Conservation (phyloP, 352 stramenopile species). For the Aphanomyces euteiches region DNA sequence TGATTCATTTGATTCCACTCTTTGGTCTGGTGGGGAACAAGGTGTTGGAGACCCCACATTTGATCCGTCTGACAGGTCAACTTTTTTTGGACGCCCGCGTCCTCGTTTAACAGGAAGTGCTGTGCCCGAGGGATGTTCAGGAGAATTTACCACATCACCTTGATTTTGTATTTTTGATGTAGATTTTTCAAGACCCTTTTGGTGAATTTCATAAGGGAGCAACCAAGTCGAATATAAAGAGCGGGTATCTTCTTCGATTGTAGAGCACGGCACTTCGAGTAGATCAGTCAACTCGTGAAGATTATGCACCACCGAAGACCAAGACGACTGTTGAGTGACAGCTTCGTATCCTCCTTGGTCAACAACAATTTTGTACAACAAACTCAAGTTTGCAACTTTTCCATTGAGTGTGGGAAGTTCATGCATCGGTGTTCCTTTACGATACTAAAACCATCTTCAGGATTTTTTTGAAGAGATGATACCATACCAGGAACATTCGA, state of each 20-base stretch:
- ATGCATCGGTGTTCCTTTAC: constrained; percentile 70
- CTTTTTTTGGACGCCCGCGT: constrained; percentile 20
- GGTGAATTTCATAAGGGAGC: constrained; percentile 23
- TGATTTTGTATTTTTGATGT: constrained; percentile 10
- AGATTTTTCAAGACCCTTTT: constrained; percentile 1
- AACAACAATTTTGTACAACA: constrained; percentile 62
- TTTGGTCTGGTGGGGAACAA: background rate
- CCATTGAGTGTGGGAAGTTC: constrained; percentile 65
- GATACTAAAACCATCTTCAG: constrained; percentile 39
- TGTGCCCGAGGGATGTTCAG: background rate
- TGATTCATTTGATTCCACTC: background rate
- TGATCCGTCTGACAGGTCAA: background rate
- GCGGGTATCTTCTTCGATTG: constrained; percentile 10
- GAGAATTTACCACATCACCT: background rate
- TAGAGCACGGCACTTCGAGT: background rate
- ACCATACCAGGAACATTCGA: constrained; percentile 58
- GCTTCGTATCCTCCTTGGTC: constrained; percentile 49
- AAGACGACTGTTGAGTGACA: constrained; percentile 20
- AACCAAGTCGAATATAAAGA: constrained; percentile 20
- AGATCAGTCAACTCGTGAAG: constrained; percentile 12
- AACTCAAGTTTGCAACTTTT: constrained; percentile 63
- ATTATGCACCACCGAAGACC: constrained; percentile 32
- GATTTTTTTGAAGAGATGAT: background rate
- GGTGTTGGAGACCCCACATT: background rate
- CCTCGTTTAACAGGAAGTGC: constrained; percentile 18